Conservation (phyloP, 345 rosid species). For the Fremontodendron californicum region DNA sequence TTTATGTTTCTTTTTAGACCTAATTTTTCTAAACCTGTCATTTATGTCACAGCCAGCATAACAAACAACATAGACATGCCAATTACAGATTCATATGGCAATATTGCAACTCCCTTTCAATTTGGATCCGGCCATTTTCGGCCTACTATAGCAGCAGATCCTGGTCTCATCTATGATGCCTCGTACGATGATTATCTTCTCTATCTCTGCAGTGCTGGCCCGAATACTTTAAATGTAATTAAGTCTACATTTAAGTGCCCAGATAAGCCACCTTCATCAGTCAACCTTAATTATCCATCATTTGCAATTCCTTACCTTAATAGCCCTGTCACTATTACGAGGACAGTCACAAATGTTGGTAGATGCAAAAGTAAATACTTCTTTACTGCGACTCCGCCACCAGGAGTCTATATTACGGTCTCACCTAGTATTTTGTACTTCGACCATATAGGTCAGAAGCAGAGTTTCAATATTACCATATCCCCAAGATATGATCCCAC, state of each 20-base stretch:
- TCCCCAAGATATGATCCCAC: not conserved
- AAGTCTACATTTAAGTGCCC: slow-evolving; percentile 46
- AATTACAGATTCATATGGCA: slow-evolving; percentile 43
- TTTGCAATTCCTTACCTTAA: slow-evolving; percentile 44
- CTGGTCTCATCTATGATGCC: slow-evolving; percentile 79
- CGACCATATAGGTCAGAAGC: slow-evolving; percentile 41
- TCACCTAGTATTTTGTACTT: slow-evolving; percentile 49
- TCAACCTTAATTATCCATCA: slow-evolving; percentile 68
- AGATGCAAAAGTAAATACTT: slow-evolving; percentile 34
- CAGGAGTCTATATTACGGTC: slow-evolving; percentile 42
- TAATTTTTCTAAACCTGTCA: not conserved
- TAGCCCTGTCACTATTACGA: slow-evolving; percentile 27
- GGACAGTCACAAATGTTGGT: slow-evolving; percentile 77
- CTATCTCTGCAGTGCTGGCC: slow-evolving; percentile 49
- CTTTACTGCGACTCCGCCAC: slow-evolving; percentile 41
- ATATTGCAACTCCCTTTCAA: slow-evolving; percentile 50
- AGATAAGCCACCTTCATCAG: slow-evolving; percentile 17
- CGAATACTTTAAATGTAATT: not conserved
- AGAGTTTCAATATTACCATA: slow-evolving; percentile 49
- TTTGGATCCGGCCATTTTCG: slow-evolving; percentile 66
- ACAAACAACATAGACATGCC: slow-evolving; percentile 42
- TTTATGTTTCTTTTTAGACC: no score
- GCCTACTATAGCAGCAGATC: slow-evolving; percentile 61
- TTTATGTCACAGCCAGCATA: slow-evolving; percentile 43
- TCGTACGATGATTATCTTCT: slow-evolving; percentile 49